Percentiles rank a stretch among this genome's conserved stretches.
These are phyloP conservation scores for Excoecaria agallocha DNA, from an alignment of 345 rosid species.

Conservation along the genomic window DNA sequence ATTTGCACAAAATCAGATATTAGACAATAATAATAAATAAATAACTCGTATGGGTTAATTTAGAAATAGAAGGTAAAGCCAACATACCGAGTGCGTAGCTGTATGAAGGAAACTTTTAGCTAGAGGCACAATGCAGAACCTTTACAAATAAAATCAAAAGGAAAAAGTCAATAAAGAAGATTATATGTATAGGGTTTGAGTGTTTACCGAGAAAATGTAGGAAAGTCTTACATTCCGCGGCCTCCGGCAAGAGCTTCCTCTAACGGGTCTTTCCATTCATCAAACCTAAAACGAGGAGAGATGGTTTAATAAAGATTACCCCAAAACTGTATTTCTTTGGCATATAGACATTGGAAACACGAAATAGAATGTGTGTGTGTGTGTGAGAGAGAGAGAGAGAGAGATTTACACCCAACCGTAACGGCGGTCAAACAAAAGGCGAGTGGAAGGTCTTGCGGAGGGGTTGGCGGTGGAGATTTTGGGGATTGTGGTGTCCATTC, in stretches of 20 bases:
- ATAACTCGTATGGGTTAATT: neutral
- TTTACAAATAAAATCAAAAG: slow-evolving; percentile 12
- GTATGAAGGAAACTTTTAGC: slow-evolving; percentile 37
- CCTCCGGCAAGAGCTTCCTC: slow-evolving; percentile 76
- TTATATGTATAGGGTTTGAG: neutral
- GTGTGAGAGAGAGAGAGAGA: neutral
- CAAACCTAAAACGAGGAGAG: slow-evolving; percentile 33
- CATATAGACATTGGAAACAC: neutral
- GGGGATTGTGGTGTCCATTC: slow-evolving; percentile 1
- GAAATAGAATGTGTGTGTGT: neutral
- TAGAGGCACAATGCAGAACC: slow-evolving; percentile 71
- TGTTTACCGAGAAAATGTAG: neutral
- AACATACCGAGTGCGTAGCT: slow-evolving; percentile 52
- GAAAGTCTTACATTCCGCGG: slow-evolving; percentile 53
- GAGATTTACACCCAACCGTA: slow-evolving; percentile 71
- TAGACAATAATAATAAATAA: too few relatives aligned
- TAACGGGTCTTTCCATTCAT: slow-evolving; percentile 71
- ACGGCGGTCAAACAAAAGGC: slow-evolving; percentile 64
- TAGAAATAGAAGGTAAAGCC: neutral
- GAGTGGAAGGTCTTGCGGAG: slow-evolving; percentile 29
- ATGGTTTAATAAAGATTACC: neutral
- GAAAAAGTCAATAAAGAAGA: neutral
- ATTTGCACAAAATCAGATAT: neutral
- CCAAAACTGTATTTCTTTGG: neutral
- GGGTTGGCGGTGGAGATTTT: neutral